phyloP scores from a whole-genome alignment of 2,329 filamentous ascomycete species.

The Aspergillus piperis region DNA sequence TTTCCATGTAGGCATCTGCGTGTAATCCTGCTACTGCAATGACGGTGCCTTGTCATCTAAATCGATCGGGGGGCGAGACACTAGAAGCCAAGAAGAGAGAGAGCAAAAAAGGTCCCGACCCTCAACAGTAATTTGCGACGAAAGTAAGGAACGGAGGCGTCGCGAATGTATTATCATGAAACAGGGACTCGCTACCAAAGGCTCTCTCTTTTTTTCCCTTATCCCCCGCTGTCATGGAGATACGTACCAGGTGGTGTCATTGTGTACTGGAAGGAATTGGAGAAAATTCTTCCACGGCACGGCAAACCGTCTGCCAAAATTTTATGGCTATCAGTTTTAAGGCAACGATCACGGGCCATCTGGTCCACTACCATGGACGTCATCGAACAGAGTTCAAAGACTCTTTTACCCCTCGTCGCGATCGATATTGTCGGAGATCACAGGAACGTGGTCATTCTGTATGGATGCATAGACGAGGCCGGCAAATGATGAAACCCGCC shows the following conservation, averaged over 20 bases:
- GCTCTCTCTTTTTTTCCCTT: background rate
- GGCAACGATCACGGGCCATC: conserved; percentile 4
- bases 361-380: conserved; percentile 6
- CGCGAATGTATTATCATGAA: conserved; percentile 1
- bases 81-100: background rate
- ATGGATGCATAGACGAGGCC: background rate
- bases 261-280: background rate
- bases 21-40: background rate
- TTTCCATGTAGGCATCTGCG: background rate
- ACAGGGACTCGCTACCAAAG: background rate
- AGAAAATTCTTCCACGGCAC: background rate
- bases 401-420: conserved; percentile 1
- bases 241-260: background rate
- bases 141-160: conserved; percentile 1
- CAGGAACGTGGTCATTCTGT: conserved; percentile 15
- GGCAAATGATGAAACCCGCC: background rate
- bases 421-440: conserved; percentile 15
- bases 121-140: background rate
- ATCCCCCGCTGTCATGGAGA: background rate
- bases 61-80: background rate
- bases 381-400: conserved; percentile 5
- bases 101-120: background rate
- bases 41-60: background rate
- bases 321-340: conserved; percentile 1
- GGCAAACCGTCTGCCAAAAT: background rate